phyloP scores from a whole-genome alignment of 768 basidiomycete genomes.

The Kwoniella heveanensis region DNA sequence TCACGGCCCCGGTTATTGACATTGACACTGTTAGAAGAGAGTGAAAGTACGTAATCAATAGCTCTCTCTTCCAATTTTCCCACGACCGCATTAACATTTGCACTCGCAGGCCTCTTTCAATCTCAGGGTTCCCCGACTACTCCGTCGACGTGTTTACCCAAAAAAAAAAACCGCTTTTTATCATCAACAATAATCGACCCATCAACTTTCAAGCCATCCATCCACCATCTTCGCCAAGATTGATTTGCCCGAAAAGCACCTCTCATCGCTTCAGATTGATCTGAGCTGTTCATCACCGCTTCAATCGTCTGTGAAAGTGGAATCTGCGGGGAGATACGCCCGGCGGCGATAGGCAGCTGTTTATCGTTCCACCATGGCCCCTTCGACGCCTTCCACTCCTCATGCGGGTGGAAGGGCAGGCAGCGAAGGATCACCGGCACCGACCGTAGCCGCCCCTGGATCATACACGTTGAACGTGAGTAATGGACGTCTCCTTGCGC shows the following conservation, averaged over 20 bases:
- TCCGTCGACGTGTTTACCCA: conserved; percentile 20
- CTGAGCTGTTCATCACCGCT: neutral
- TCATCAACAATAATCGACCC: neutral
- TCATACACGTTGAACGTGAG: conserved; percentile 49
- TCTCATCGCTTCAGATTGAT: neutral
- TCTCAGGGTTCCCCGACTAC: neutral
- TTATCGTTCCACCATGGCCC: conserved; percentile 36
- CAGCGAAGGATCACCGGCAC: conserved; percentile 47
- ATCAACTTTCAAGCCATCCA: neutral
- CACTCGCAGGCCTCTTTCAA: neutral
- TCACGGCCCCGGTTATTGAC: neutral
- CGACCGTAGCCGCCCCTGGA: conserved; percentile 44
- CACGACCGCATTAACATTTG: neutral
- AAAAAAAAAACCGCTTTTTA: neutral
- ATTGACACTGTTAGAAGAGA: neutral
- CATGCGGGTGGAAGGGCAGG: conserved; percentile 28
- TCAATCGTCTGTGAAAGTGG: neutral
- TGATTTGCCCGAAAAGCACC: neutral
- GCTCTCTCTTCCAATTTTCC: neutral
- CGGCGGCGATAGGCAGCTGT: conserved; percentile 10
- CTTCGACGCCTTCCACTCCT: conserved; percentile 47
- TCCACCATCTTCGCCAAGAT: neutral
- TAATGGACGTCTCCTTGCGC: too few relatives aligned
- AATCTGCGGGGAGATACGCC: conserved; percentile 2
- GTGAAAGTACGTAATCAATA: too few relatives aligned